phyloP scores from a whole-genome alignment of 768 basidiomycete genomes.

The Russula compacta region DNA sequence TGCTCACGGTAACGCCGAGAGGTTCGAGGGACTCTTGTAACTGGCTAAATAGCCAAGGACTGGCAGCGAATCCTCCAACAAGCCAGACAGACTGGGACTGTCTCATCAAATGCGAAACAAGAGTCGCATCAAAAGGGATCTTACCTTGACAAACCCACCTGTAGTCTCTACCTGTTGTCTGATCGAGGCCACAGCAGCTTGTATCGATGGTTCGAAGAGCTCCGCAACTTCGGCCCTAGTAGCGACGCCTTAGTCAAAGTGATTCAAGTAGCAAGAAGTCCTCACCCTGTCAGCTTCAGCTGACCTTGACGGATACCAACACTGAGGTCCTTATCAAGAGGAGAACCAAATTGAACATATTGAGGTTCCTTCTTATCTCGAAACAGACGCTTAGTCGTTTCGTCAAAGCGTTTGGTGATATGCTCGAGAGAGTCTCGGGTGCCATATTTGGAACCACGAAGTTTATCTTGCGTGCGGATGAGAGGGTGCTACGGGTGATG shows the following conservation, averaged over 20 bases:
- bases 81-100: constrained; percentile 61
- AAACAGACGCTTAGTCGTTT: constrained; percentile 75
- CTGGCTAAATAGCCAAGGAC: constrained; percentile 71
- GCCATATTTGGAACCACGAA: constrained; percentile 65
- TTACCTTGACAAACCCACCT: constrained; percentile 55
- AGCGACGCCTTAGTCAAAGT: not conserved
- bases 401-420: constrained; percentile 72
- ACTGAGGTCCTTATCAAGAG: constrained; percentile 61
- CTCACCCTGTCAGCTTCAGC: constrained; percentile 61
- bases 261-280: not conserved
- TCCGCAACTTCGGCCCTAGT: constrained; percentile 47
- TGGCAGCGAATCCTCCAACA: constrained; percentile 78
- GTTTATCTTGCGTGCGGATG: constrained; percentile 45
- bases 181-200: constrained; percentile 63
- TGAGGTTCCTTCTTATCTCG: constrained; percentile 58
- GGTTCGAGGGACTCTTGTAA: constrained; percentile 58
- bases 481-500: not conserved
- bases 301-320: constrained; percentile 67
- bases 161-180: constrained; percentile 63
- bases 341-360: constrained; percentile 70
- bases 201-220: constrained; percentile 71
- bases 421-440: constrained; percentile 64
- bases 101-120: not conserved
- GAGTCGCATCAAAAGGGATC: not conserved
- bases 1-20: constrained; percentile 50